Conservation (phyloP, 2,329 filamentous ascomycete genomes). For the Rutstroemia sp. region DNA sequence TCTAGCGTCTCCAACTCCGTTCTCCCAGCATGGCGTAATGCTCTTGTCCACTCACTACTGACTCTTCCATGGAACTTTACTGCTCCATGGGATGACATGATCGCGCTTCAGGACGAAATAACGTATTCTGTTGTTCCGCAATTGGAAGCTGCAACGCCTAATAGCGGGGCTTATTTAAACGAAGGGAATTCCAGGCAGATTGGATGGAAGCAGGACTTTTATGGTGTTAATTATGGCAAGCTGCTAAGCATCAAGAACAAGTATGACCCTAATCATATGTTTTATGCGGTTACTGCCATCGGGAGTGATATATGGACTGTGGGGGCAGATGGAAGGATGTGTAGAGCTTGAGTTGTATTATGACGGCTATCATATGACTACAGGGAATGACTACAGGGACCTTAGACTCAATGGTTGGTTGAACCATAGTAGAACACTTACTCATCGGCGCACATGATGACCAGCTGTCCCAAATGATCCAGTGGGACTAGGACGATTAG, state of each 20-base stretch:
- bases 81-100: slow-evolving; percentile 24
- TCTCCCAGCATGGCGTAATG: slow-evolving; percentile 35
- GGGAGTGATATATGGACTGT: slow-evolving; percentile 36
- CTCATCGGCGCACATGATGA: no score
- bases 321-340: no score
- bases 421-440: no score
- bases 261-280: slow-evolving; percentile 40
- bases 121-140: slow-evolving; percentile 29
- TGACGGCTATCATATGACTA: no score
- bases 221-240: slow-evolving; percentile 37
- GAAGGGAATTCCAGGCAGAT: slow-evolving; percentile 42
- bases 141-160: slow-evolving; percentile 34
- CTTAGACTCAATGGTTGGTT: no score
- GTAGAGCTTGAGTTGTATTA: no score
- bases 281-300: slow-evolving; percentile 42
- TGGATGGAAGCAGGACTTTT: slow-evolving; percentile 38
- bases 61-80: slow-evolving; percentile 31
- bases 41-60: slow-evolving; percentile 30
- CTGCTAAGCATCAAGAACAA: slow-evolving; percentile 41
- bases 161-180: slow-evolving; percentile 41
- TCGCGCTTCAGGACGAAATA: slow-evolving; percentile 25
- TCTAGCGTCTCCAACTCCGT: slow-evolving; percentile 30
- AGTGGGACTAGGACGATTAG: no score
- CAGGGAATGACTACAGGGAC: no score
- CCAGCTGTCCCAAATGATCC: no score